Conservation (phyloP, 805 yeast species). For the Monosporozyma servazzii region DNA sequence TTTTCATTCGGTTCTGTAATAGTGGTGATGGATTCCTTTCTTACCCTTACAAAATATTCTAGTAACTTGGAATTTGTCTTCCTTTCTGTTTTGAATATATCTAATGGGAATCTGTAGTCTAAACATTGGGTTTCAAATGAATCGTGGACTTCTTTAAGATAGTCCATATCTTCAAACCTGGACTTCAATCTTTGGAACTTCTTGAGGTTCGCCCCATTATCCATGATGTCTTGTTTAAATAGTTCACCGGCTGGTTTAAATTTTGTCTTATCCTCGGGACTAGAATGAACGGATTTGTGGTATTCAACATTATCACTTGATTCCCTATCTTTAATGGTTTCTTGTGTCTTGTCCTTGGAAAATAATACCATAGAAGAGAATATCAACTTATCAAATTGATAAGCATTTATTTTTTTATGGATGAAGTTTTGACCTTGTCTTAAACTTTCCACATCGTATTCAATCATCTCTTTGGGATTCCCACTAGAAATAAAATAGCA, state of each 20-base stretch:
- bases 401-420: constrained; percentile 45
- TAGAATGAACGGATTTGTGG: background rate
- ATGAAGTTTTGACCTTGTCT: constrained; percentile 45
- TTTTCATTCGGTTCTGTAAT: background rate
- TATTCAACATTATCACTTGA: background rate
- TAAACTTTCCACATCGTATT: constrained; percentile 44
- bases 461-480: constrained; percentile 35
- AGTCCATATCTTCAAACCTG: constrained; percentile 4
- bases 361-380: constrained; percentile 46
- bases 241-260: constrained; percentile 9
- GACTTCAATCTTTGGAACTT: background rate
- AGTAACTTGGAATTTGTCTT: constrained; percentile 9
- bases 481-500: constrained; percentile 55
- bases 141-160: constrained; percentile 17
- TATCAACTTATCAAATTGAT: constrained; percentile 43
- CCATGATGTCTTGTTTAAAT: constrained; percentile 13
- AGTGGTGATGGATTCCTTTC: constrained; percentile 5
- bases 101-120: constrained; percentile 31
- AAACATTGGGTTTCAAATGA: constrained; percentile 29
- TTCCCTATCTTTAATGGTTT: background rate
- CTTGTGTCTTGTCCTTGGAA: constrained; percentile 12
- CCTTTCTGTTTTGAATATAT: constrained; percentile 20
- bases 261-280: background rate
- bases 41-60: constrained; percentile 22
- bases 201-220: constrained; percentile 1